phyloP scores from a whole-genome alignment of 2,329 filamentous ascomycete species.

The Colletotrichum sp. region DNA sequence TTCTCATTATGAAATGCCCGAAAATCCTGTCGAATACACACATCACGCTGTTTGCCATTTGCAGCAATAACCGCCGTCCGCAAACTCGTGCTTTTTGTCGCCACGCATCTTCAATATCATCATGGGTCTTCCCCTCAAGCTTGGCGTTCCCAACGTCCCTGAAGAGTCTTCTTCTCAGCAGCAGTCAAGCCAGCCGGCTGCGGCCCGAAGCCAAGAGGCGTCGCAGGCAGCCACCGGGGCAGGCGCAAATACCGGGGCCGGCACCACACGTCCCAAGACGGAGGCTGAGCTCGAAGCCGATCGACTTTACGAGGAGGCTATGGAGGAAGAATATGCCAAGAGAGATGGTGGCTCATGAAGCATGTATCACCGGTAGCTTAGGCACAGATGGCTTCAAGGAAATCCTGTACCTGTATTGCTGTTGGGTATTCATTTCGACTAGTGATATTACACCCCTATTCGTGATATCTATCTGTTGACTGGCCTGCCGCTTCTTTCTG shows the following conservation, averaged over 20 bases:
- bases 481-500: not conserved
- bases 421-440: not conserved
- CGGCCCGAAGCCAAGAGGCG: not conserved
- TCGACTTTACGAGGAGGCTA: conserved; percentile 53
- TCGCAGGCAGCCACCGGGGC: conserved; percentile 40
- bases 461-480: not conserved
- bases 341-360: conserved; percentile 53
- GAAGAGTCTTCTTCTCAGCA: not conserved
- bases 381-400: not conserved
- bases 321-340: conserved; percentile 63
- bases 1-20: not conserved
- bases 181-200: not conserved
- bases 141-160: conserved; percentile 4
- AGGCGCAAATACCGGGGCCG: conserved; percentile 55
- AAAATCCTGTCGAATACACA: not conserved
- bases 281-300: conserved; percentile 55
- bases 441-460: not conserved
- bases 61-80: not conserved
- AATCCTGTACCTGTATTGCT: not conserved
- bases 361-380: not conserved
- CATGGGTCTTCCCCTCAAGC: conserved; percentile 32
- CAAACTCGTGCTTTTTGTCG: not conserved
- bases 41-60: not conserved
- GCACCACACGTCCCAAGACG: conserved; percentile 51
- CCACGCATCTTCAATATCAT: not conserved